Evolutionary conservation across 2,329 filamentous ascomycete genomes (phyloP).

Genomic region (Exophiala sideris): DNA sequence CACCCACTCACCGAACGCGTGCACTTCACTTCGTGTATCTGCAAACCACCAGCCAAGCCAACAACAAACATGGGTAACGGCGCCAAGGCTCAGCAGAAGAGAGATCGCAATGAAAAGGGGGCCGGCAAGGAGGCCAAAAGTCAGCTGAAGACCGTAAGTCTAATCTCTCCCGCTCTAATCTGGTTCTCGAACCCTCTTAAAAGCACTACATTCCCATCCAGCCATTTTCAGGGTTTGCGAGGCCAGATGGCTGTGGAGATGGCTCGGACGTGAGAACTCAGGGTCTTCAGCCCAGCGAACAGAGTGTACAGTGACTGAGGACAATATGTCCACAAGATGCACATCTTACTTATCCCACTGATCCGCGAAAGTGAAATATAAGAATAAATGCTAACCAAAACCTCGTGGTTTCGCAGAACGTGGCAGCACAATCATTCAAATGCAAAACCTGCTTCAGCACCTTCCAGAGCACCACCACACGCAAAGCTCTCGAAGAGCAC

Average conservation of each 20-base stretch:
- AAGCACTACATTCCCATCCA: too few relatives aligned
- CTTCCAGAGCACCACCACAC: slow-evolving; percentile 74
- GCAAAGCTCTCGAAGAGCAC: slow-evolving; percentile 68
- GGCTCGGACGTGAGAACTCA: too few relatives aligned
- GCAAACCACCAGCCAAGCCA: not conserved
- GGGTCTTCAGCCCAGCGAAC: too few relatives aligned
- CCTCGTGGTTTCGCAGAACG: slow-evolving; percentile 54
- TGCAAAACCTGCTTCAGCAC: slow-evolving; percentile 74
- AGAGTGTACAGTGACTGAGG: too few relatives aligned
- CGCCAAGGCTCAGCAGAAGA: slow-evolving; percentile 68
- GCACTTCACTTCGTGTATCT: not conserved
- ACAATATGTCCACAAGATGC: too few relatives aligned
- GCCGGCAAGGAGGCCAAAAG: slow-evolving; percentile 55
- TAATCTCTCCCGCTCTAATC: not conserved
- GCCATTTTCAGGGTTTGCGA: too few relatives aligned
- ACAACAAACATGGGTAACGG: slow-evolving; percentile 37
- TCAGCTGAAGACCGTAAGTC: slow-evolving; percentile 64
- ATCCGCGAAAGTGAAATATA: too few relatives aligned
- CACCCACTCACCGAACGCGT: not conserved
- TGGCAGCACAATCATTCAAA: slow-evolving; percentile 70
- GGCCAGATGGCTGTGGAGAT: too few relatives aligned
- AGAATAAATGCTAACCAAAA: not conserved
- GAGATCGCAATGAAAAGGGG: slow-evolving; percentile 67
- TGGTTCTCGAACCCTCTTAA: not conserved
- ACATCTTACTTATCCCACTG: too few relatives aligned